Evolutionary conservation across 306 rosid species (phyloP), one percentile per base, ranked within the genome.

Genomic region (Heteromeles arbutifolia): DNA sequence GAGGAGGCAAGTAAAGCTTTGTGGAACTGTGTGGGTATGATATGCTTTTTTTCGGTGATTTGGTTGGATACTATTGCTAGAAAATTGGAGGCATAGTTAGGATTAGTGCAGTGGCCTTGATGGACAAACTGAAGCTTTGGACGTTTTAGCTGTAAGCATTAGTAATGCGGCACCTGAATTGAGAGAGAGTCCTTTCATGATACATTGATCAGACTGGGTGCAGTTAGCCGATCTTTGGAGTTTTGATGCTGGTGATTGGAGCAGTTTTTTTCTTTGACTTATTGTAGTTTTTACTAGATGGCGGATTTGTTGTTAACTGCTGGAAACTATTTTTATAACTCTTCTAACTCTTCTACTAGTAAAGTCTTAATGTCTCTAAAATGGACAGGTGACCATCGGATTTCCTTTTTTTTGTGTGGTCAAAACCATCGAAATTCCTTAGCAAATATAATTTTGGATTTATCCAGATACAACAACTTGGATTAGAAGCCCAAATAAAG

Each of bases 321-420:
- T n/a, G n/a, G n/a, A n/a, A n/a, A n/a, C n/a, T n/a, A n/a, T n/a
- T n/a, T n/a, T n/a, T n/a, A n/a, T n/a, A n/a, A n/a, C n/a, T n/a
- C n/a, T n/a, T n/a, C n/a, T n/a, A n/a, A n/a, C n/a, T n/a, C n/a
- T 37, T 67, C 37, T 24, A 34, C n/a, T 34, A 54, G 11, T 52
- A 18, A 45, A 45, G 41, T 48, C 28, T 58, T 24, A 13, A 37
- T 21, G 52, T 69, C 17, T 65, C 6, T 52, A 12, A 19, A 44
- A 62, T 79, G 79, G 63, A 39, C 78, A 94, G 98, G 98, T 44
- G 97, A 95, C 63, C 90, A 93, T 3, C 83, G 98, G 28, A 87
- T 95, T 73, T 81, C n/a, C n/a, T n/a, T n/a, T n/a, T n/a, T n/a
- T n/a, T n/a, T n/a, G n/a, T n/a, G n/a, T n/a, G n/a, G n/a, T n/a